Percentiles rank a stretch among this genome's conserved stretches.
These are phyloP conservation scores for Phytomonas francai DNA, from an alignment of 208 protist species.

Conservation along the genomic window DNA sequence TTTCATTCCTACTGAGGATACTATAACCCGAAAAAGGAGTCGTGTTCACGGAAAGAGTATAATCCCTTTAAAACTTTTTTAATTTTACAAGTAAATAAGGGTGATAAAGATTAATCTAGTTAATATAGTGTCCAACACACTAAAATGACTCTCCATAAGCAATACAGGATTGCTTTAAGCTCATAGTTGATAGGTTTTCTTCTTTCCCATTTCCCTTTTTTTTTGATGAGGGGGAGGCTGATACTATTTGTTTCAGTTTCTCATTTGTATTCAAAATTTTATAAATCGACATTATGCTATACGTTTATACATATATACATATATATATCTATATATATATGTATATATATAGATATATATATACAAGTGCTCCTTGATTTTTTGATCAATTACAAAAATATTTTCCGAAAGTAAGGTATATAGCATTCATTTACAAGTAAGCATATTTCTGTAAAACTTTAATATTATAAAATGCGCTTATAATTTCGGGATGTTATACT, in stretches of 20 bases:
- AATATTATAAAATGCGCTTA: background rate
- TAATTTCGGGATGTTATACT: background rate
- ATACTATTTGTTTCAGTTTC: background rate
- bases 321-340: background rate
- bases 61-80: background rate
- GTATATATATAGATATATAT: conserved; percentile 1
- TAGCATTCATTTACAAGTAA: background rate
- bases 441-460: conserved; percentile 2
- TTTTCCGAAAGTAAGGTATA: background rate
- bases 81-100: background rate
- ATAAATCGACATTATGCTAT: conserved; percentile 5
- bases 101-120: background rate
- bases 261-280: background rate
- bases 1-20: background rate
- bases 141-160: background rate
- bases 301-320: background rate
- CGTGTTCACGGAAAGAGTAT: background rate
- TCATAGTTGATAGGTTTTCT: background rate
- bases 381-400: background rate
- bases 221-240: no score
- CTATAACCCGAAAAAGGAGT: background rate
- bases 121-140: background rate
- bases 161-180: background rate
- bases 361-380: background rate
- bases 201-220: no score